Conservation (phyloP, 371 early-diverging fungal species). For the Umbelopsis sp. region DNA sequence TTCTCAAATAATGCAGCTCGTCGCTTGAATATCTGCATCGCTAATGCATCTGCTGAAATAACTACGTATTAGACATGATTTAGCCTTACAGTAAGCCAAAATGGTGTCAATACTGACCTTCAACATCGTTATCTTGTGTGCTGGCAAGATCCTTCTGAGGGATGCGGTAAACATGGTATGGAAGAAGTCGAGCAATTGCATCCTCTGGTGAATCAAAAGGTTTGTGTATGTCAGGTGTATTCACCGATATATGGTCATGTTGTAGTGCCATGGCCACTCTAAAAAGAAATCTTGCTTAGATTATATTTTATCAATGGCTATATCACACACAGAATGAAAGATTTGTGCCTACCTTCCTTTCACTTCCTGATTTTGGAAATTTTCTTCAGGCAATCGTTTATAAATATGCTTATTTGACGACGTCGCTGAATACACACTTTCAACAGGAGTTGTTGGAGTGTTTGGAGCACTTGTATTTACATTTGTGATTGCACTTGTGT, state of each 20-base stretch:
- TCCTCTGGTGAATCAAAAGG: constrained; percentile 67
- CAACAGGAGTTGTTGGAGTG: background rate
- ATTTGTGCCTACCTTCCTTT: constrained; percentile 38
- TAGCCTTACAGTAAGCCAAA: too few species aligned
- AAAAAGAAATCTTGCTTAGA: background rate
- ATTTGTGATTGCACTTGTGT: too few species aligned
- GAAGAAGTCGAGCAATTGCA: constrained; percentile 66
- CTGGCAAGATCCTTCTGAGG: constrained; percentile 57
- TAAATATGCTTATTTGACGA: constrained; percentile 14
- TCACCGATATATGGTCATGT: constrained; percentile 56
- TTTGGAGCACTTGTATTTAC: background rate
- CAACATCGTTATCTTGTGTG: constrained; percentile 25
- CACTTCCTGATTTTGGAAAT: constrained; percentile 44
- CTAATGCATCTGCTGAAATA: constrained; percentile 21
- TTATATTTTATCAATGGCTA: background rate
- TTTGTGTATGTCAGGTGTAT: constrained; percentile 54
- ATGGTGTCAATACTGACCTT: constrained; percentile 18
- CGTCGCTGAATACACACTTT: background rate
- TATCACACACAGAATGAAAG: background rate
- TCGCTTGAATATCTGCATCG: constrained; percentile 46
- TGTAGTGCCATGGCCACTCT: constrained; percentile 43
- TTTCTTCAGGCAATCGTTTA: constrained; percentile 55
- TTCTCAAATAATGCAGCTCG: constrained; percentile 44
- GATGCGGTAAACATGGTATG: constrained; percentile 76
- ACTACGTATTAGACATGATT: background rate